Conservation (phyloP, 2,329 filamentous ascomycete genomes). For the Ophiostoma sp. region DNA sequence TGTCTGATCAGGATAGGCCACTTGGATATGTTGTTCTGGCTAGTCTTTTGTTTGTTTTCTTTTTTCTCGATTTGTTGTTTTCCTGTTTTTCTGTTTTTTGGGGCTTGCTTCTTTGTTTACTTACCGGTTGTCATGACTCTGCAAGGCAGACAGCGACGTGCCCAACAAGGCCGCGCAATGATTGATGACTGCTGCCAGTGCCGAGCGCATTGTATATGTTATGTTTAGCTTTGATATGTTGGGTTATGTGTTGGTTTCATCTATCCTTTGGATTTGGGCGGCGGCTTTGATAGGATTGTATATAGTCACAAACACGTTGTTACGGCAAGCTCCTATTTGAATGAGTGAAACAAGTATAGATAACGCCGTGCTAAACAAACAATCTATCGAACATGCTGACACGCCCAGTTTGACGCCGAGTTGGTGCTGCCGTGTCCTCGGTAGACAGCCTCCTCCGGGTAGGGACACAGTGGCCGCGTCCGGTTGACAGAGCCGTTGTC, state of each 20-base stretch:
- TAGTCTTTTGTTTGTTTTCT: slow-evolving; percentile 30
- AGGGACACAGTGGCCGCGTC: not conserved
- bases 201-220: not conserved
- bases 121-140: slow-evolving; percentile 2
- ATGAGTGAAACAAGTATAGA: not conserved
- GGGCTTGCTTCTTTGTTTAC: slow-evolving; percentile 3
- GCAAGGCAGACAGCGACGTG: slow-evolving; percentile 8
- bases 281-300: slow-evolving; percentile 8
- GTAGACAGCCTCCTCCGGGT: not conserved
- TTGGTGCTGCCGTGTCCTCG: not conserved
- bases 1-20: not conserved
- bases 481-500: not conserved
- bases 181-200: slow-evolving; percentile 5
- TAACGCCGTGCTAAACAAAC: not conserved
- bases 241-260: not conserved
- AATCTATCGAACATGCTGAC: not conserved
- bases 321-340: not conserved
- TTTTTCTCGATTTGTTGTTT: not conserved
- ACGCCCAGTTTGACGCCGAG: not conserved
- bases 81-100: not conserved
- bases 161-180: not conserved
- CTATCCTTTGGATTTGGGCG: not conserved
- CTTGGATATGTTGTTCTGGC: not conserved
- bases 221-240: not conserved
- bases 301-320: not conserved